A percentile compares a stretch with the other conserved stretches of the same genome.
Conservation (phyloP, 169 alveolate genomes). For the Plasmodium cynomolgi region DNA sequence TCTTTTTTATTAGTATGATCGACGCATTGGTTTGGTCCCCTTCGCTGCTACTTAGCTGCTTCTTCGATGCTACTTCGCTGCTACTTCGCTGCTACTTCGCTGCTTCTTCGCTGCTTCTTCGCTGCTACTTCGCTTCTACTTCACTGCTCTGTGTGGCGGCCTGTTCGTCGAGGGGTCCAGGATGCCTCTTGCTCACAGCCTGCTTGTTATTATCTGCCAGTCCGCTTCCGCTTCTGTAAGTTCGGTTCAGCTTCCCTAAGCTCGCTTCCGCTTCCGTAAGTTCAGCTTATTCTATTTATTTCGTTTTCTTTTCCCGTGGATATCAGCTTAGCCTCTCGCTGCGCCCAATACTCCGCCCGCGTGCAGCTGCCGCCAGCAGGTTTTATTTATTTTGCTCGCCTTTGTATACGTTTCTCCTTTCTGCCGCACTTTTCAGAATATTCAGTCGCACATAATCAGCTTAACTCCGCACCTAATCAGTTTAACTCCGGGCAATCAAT, state of each 20-base stretch:
- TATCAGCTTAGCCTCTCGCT: not conserved
- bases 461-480: not conserved
- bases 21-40: not conserved
- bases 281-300: not conserved
- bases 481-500: not conserved
- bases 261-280: not conserved
- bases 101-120: not conserved
- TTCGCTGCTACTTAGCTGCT: not conserved
- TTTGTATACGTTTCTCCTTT: not conserved
- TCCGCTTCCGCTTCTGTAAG: not conserved
- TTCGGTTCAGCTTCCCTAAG: too few relatives aligned
- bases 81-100: not conserved
- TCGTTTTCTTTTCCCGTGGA: not conserved
- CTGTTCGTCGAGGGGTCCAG: not conserved
- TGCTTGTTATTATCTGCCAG: not conserved
- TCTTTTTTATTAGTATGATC: not conserved
- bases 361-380: not conserved
- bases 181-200: not conserved
- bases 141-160: not conserved
- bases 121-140: not conserved
- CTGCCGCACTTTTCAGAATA: not conserved
- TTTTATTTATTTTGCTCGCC: not conserved
- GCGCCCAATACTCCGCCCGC: not conserved
- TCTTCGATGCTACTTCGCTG: not conserved
- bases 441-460: not conserved